Evolutionary conservation across 179 eudicot genomes (phyloP).

Genomic region (Kewa caespitosa): DNA sequence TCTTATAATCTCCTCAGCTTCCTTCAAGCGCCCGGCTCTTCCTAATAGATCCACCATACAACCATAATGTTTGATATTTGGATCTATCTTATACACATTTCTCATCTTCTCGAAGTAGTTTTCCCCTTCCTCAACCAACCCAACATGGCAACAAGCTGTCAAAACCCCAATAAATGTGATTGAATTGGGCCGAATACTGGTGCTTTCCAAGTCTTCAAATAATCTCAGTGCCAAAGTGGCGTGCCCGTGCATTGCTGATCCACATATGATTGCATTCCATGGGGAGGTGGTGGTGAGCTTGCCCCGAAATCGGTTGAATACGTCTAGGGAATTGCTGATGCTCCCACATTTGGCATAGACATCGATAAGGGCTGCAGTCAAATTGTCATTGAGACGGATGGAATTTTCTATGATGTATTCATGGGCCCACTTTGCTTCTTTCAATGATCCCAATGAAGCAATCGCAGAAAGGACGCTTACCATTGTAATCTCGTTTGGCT

Average conservation of each 20-base stretch:
- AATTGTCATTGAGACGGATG: conserved; percentile 67
- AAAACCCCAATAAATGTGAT: conserved; percentile 86
- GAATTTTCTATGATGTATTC: conserved; percentile 52
- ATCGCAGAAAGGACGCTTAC: conserved; percentile 83
- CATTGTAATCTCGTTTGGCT: conserved; percentile 87
- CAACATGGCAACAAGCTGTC: conserved; percentile 90
- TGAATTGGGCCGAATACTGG: conserved; percentile 50
- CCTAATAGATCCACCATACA: conserved; percentile 93
- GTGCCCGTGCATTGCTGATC: conserved; percentile 88
- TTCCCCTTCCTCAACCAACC: conserved; percentile 70
- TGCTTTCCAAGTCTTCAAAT: conserved; percentile 56
- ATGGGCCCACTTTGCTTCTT: conserved; percentile 77
- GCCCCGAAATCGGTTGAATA: conserved; percentile 48
- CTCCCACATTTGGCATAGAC: conserved; percentile 95
- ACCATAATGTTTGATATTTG: conserved; percentile 80
- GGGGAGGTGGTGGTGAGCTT: conserved; percentile 58
- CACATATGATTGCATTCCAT: conserved; percentile 92
- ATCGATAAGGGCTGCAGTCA: conserved; percentile 78
- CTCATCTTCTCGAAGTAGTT: conserved; percentile 62
- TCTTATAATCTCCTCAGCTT: conserved; percentile 70
- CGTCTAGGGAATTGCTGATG: conserved; percentile 58
- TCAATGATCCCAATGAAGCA: conserved; percentile 55
- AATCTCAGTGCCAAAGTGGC: conserved; percentile 56
- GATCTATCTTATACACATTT: conserved; percentile 46
- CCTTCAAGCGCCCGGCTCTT: conserved; percentile 67